Base-by-base conservation (phyloP, 345 rosid species). In the Boechera stricta region DNA sequence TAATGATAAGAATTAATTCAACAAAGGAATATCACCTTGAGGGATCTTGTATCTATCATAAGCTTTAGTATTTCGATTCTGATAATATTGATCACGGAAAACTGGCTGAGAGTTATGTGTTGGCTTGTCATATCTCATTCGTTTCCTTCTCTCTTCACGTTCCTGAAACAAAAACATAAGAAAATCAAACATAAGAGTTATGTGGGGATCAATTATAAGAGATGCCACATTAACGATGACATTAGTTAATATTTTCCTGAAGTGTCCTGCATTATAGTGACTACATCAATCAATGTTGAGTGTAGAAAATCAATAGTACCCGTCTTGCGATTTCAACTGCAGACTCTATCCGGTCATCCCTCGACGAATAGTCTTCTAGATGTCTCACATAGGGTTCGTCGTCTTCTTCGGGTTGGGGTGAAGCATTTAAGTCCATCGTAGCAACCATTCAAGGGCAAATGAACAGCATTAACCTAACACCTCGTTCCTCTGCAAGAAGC, bases 111-210 rank as follows among this genome's bases (percentile, higher is more conserved):
- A 82, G 47, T 74, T 79, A 67, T 76, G 85, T 10, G 75, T 31
- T 58, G 88, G 78, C 73, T 84, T 84, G 53, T 90, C 97, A 75
- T 87, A 83, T 82, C 82, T 93, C 90, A 93, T 67, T 59, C 91
- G 85, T 79, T 85, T 88, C 62, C 83, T 88, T 80, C 99, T 88
- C 85, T 96, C 99, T 75, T 96, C 99, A 33, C 97, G 98, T 76
- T 96, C 99, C 99, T 96, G 78, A 71, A 57, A 69, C 28, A 71
- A 73, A 67, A 53, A 70, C 13, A 76, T 1, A 28, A 16, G 38
- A 29, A 42, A 69, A 68, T 4, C 7, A 41, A 69, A 42, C 55
- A 15, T 64, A 38, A 71, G 69, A 10, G 38, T 28, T 33, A 53
- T 13, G 33, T 42, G 26, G 51, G 26, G 77, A 73, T 26, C 64